phyloP scores from a whole-genome alignment of 352 stramenopile genomes.

The Globisporangium canariense region DNA sequence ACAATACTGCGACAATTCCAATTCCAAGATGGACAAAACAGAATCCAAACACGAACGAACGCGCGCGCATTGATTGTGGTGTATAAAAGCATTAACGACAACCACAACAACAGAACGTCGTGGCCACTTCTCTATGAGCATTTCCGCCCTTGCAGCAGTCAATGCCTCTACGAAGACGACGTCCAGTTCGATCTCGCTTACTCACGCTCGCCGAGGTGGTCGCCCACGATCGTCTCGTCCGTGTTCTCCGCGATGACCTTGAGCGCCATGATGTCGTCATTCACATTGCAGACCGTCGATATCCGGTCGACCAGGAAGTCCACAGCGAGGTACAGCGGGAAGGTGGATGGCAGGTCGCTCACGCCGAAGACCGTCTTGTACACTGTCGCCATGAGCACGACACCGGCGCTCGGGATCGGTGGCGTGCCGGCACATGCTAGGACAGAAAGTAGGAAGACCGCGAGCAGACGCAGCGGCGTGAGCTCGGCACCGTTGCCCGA shows the following conservation, averaged over 20 bases:
- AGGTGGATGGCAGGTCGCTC: constrained; percentile 42
- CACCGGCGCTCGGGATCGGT: constrained; percentile 44
- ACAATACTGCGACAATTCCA: no score
- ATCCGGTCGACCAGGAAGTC: constrained; percentile 70
- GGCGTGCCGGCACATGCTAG: constrained; percentile 50
- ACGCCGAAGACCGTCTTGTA: constrained; percentile 63
- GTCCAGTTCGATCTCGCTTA: not conserved
- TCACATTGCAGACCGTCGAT: constrained; percentile 70
- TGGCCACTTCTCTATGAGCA: not conserved
- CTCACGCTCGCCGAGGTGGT: constrained; percentile 49
- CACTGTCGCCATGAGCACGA: constrained; percentile 58
- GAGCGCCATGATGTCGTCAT: constrained; percentile 76
- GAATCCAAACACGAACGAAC: not conserved
- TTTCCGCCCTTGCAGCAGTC: not conserved
- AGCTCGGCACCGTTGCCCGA: constrained; percentile 53
- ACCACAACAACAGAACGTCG: not conserved
- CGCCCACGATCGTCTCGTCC: constrained; percentile 58
- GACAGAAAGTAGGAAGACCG: constrained; percentile 53
- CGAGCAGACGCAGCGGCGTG: constrained; percentile 37
- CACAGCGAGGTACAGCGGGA: constrained; percentile 53
- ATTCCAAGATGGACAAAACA: not conserved
- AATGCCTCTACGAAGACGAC: not conserved
- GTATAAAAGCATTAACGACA: not conserved
- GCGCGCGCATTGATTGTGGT: no score
- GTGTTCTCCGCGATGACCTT: constrained; percentile 73